Evolutionary conservation across 495 filamentous ascomycete species (phyloP).

Genomic region (Recurvomyces mirabilis): DNA sequence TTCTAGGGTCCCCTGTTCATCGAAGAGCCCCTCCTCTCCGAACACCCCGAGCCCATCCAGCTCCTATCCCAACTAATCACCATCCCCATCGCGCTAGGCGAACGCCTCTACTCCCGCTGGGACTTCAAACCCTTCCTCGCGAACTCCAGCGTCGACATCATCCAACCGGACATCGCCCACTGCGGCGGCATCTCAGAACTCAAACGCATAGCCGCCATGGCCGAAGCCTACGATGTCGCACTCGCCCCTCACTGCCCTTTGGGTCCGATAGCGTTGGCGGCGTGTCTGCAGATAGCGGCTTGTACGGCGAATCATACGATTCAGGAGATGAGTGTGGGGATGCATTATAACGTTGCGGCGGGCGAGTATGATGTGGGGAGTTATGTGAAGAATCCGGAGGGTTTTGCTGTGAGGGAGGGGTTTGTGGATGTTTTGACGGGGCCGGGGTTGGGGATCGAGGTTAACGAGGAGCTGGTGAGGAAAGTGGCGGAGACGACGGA

Average conservation of each 20-base stretch:
- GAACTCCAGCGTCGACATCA: conserved; percentile 55
- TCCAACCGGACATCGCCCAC: conserved; percentile 69
- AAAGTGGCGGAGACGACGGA: conserved; percentile 39
- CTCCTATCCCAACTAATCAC: conserved; percentile 49
- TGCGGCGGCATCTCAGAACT: conserved; percentile 68
- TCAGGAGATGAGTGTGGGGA: conserved; percentile 71
- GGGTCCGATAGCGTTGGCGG: conserved; percentile 64
- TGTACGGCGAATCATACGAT: conserved; percentile 61
- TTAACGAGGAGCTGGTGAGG: conserved; percentile 58
- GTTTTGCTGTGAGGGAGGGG: conserved; percentile 55
- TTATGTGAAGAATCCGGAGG: conserved; percentile 52
- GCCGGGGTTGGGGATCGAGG: conserved; percentile 61
- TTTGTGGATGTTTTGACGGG: conserved; percentile 52
- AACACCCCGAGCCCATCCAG: conserved; percentile 60
- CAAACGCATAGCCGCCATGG: conserved; percentile 58
- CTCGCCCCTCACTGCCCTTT: conserved; percentile 69
- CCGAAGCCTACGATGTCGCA: conserved; percentile 67
- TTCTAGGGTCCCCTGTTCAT: conserved; percentile 55
- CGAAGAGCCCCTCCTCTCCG: conserved; percentile 64
- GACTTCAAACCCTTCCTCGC: conserved; percentile 56
- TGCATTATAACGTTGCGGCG: conserved; percentile 57
- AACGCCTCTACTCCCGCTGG: conserved; percentile 65
- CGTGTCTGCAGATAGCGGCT: conserved; percentile 57
- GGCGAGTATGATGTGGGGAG: conserved; percentile 55
- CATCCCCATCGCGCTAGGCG: conserved; percentile 63